Conservation (phyloP, 225 moss, liverwort and hornwort genomes). For the Ulota crispa region DNA sequence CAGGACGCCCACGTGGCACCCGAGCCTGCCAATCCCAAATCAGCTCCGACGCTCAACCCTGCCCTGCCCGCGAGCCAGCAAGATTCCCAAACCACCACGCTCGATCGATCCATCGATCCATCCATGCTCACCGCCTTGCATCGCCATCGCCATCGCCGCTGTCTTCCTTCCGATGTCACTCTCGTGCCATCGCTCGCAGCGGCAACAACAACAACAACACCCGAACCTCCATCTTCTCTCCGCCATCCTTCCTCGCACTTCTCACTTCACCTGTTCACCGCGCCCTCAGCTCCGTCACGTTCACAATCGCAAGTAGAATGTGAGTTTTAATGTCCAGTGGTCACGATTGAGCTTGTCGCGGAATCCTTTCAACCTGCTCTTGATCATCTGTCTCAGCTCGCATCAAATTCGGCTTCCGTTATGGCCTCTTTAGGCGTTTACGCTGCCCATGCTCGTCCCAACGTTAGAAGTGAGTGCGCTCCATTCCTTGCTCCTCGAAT, state of each 20-base stretch:
- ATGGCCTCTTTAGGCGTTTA: slow-evolving; percentile 38
- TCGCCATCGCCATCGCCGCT: slow-evolving; percentile 1
- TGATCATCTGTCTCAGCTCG: neutral
- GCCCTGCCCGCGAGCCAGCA: neutral
- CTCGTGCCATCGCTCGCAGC: neutral
- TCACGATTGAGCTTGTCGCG: neutral
- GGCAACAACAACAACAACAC: neutral
- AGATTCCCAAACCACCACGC: neutral
- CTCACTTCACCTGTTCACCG: no score
- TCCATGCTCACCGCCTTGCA: neutral
- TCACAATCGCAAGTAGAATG: neutral
- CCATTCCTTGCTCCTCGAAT: neutral
- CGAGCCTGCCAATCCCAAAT: neutral
- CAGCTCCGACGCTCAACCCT: neutral
- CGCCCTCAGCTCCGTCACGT: neutral
- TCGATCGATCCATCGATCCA: neutral
- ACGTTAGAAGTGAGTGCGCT: slow-evolving; percentile 18
- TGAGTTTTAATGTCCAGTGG: neutral
- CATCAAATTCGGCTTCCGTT: neutral
- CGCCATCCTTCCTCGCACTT: no score
- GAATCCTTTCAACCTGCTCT: neutral
- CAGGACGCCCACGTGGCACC: neutral
- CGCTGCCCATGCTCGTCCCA: slow-evolving; percentile 28
- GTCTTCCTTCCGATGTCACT: neutral
- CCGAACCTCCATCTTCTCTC: neutral